These are phyloP conservation scores for Curvularia hawaiiensis DNA, from an alignment of 2,329 filamentous ascomycete species.

Conservation along the genomic window DNA sequence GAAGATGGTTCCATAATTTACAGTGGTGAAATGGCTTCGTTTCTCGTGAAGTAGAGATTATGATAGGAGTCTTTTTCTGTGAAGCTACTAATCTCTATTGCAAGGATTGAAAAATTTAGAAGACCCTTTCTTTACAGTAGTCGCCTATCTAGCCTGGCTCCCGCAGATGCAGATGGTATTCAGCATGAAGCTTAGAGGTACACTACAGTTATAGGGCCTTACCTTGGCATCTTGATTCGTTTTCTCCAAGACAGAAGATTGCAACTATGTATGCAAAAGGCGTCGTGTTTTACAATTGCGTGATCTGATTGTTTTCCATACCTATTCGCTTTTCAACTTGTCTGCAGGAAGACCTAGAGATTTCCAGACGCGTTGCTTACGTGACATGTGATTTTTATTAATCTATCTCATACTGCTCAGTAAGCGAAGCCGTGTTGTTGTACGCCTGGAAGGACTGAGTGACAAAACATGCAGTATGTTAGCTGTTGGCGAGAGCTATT, in stretches of 20 bases:
- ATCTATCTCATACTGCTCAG: not conserved
- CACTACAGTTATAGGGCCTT: not conserved
- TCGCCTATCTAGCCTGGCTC: not conserved
- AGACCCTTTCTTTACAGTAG: not conserved
- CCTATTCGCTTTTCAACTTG: not conserved
- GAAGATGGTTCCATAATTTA: not conserved
- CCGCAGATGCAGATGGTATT: not conserved
- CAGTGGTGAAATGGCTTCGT: not conserved
- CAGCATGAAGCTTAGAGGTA: not conserved
- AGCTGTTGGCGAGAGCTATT: not conserved
- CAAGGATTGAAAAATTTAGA: too few relatives aligned
- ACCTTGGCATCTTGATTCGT: not conserved
- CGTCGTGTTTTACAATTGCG: not conserved
- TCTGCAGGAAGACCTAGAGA: not conserved
- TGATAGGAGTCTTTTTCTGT: not conserved
- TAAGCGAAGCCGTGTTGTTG: not conserved
- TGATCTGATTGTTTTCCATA: not conserved
- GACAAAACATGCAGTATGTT: not conserved
- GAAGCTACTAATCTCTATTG: too few relatives aligned
- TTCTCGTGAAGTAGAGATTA: not conserved
- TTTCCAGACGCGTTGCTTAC: not conserved
- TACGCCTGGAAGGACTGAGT: not conserved
- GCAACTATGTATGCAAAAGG: not conserved
- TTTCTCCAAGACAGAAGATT: not conserved
- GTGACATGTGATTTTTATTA: not conserved